These are phyloP conservation scores for Linnemannia hyalina DNA, from an alignment of 192 early-diverging fungal species.

Conservation along the genomic window DNA sequence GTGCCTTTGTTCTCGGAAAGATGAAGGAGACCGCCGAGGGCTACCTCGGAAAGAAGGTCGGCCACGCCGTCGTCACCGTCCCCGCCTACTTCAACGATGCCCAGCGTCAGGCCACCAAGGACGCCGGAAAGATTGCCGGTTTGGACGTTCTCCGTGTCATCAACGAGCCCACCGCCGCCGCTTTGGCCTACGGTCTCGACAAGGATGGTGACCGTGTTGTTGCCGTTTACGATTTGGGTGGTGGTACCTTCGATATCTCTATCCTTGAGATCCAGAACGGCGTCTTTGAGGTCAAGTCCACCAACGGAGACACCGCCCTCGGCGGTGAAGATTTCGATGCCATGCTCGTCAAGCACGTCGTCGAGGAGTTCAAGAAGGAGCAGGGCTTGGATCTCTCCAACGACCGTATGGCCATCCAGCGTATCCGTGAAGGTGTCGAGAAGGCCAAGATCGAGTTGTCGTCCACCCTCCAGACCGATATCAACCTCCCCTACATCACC, in stretches of 20 bases:
- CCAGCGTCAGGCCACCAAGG: slow-evolving; percentile 95
- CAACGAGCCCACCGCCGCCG: slow-evolving; percentile 95
- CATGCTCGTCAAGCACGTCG: slow-evolving; percentile 81
- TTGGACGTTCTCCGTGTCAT: slow-evolving; percentile 92
- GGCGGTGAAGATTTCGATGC: slow-evolving; percentile 86
- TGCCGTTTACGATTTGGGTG: slow-evolving; percentile 96
- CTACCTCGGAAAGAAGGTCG: slow-evolving; percentile 83
- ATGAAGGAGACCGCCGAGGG: slow-evolving; percentile 98
- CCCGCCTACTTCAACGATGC: slow-evolving; percentile 99
- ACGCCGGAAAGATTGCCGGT: slow-evolving; percentile 92
- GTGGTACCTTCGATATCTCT: slow-evolving; percentile 98
- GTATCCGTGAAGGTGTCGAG: slow-evolving; percentile 96
- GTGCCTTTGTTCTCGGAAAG: slow-evolving; percentile 95
- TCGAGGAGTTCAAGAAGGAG: slow-evolving; percentile 95
- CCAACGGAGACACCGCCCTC: slow-evolving; percentile 95
- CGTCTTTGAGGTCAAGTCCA: slow-evolving; percentile 99
- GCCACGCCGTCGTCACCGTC: slow-evolving; percentile 95
- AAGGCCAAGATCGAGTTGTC: slow-evolving; percentile 99
- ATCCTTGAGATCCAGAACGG: slow-evolving; percentile 97
- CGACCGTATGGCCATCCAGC: slow-evolving; percentile 96
- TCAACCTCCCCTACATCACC: slow-evolving; percentile 98
- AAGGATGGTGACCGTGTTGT: slow-evolving; percentile 88
- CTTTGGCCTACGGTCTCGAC: slow-evolving; percentile 91
- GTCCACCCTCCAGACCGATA: slow-evolving; percentile 91
- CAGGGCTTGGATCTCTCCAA: slow-evolving; percentile 84